These are phyloP conservation scores for Aureobasidium sp. DNA, from an alignment of 2,329 filamentous ascomycete genomes.

Conservation along the genomic window DNA sequence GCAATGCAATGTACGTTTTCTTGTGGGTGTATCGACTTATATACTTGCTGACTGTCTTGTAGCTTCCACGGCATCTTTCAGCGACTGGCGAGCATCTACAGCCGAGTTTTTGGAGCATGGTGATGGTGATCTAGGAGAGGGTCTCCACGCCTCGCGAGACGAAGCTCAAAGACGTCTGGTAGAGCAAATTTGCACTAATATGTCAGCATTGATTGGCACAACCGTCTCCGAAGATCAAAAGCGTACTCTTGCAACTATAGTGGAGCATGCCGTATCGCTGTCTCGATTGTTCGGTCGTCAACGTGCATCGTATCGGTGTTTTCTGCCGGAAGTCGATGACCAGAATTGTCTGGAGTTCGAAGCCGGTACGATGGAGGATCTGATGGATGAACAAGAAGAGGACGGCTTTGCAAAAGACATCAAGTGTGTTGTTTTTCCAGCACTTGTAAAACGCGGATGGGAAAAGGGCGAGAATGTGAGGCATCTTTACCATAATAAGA, in stretches of 20 bases:
- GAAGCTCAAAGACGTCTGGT: constrained; percentile 22
- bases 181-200: constrained; percentile 23
- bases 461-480: constrained; percentile 51
- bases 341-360: constrained; percentile 51
- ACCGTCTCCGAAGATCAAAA: constrained; percentile 21
- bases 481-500: neutral
- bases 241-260: constrained; percentile 24
- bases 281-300: constrained; percentile 28
- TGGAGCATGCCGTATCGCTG: constrained; percentile 25
- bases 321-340: constrained; percentile 22
- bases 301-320: constrained; percentile 27
- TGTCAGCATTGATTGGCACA: constrained; percentile 24
- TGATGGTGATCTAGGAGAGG: constrained; percentile 6
- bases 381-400: constrained; percentile 48
- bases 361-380: constrained; percentile 56
- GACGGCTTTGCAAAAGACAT: constrained; percentile 42
- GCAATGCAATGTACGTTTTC: constrained; percentile 7
- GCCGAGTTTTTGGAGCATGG: constrained; percentile 50
- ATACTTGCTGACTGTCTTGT: neutral
- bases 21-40: neutral
- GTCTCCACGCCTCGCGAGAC: constrained; percentile 21
- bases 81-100: constrained; percentile 62
- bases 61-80: constrained; percentile 43
- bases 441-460: constrained; percentile 58
- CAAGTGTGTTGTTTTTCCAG: constrained; percentile 57